Base-by-base conservation (phyloP, 176 grass and related monocot species). In the Pharus latifolius region DNA sequence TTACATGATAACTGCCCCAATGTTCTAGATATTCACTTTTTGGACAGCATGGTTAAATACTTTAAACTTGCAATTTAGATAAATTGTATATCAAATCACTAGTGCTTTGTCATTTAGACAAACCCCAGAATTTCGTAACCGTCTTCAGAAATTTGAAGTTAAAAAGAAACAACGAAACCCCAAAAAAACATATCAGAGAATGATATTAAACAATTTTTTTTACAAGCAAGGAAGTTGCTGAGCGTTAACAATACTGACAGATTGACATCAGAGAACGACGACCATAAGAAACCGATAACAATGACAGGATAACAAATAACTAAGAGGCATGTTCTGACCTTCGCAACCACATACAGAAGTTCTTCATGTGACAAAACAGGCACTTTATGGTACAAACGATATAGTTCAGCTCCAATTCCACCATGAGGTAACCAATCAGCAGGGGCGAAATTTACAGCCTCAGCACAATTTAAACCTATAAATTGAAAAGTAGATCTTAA, bases 391-490 rank as follows among this genome's bases (percentile, higher is more conserved):
- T 92, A 96, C 64, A 66, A 43, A 20, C 85, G 79, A 52, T 96
- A 96, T 40, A 96, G 68, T 72, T 91, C 85, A 78, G 92, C 88
- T 41, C 92, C 92, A 76, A 84, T 75, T 59, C 92, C 80, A 52
- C 92, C 92, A 60, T 96, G 88, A 72, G 92, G 92, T 35, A 96
- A 50, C 92, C 92, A 96, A 71, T 96, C 92, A 54, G 85, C 88
- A 72, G 92, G 78, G 57, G 92, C 92, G 65, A 96, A 96, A 79
- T 96, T 96, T 71, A 96, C 92, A 79, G 92, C 92, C 65, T 96
- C 92, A 27, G 92, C 92, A 54, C 88, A 96, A 67, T 96, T 92
- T 68, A 96, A 77, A 70, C 92, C 92, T 96, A 73, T 51, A 94
- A 51, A 45, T 51, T 51, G 43, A 73, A 73, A 48, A 42, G 35